Evolutionary conservation across 2,329 filamentous ascomycete species (phyloP).

Genomic region (Verticillium tricorpus): DNA sequence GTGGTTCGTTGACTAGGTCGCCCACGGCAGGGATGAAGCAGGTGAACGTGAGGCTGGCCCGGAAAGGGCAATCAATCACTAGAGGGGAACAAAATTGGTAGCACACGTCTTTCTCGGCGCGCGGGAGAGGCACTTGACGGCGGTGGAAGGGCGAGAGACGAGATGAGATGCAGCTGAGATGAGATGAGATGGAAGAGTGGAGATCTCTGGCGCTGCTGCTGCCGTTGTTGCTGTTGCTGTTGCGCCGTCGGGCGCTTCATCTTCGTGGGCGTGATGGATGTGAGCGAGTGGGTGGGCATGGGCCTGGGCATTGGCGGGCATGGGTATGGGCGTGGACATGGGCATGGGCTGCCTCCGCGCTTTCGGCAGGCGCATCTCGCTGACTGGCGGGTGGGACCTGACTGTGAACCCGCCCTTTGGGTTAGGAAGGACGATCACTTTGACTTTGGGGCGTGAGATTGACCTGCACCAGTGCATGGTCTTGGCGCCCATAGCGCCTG

Average conservation of each 20-base stretch:
- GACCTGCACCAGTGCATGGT: background rate
- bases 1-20: background rate
- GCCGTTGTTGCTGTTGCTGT: too few relatives aligned
- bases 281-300: background rate
- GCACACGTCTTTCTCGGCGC: background rate
- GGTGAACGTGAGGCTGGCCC: too few relatives aligned
- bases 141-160: background rate
- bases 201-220: background rate
- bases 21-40: background rate
- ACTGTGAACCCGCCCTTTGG: background rate
- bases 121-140: background rate
- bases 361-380: background rate
- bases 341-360: background rate
- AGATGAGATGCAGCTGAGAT: background rate
- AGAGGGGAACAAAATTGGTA: background rate
- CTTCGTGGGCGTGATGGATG: background rate
- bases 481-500: background rate
- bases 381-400: background rate
- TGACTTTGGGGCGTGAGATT: background rate
- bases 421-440: background rate
- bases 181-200: background rate
- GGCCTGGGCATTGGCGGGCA: background rate
- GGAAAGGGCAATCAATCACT: background rate
- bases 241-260: background rate
- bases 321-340: background rate